A percentile compares a stretch with the other conserved stretches of the same genome.
phyloP scores from a whole-genome alignment of 495 filamentous ascomycete species.

The Cryomyces minteri region DNA sequence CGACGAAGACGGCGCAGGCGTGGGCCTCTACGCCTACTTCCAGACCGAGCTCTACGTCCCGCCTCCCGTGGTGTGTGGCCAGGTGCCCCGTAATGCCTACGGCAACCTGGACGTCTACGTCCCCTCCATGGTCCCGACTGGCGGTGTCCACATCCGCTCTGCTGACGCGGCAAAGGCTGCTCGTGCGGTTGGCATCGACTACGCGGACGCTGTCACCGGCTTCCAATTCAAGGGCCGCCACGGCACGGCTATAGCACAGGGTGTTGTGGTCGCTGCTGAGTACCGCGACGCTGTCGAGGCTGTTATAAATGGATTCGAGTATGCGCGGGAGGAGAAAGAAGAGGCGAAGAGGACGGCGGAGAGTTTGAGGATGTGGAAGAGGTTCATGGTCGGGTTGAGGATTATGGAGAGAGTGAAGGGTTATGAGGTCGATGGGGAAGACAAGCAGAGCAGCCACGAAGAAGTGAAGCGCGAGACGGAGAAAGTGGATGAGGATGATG shows the following conservation, averaged over 20 bases:
- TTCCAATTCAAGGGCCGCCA: slow-evolving; percentile 71
- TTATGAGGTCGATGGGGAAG: slow-evolving; percentile 37
- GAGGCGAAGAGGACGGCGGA: slow-evolving; percentile 33
- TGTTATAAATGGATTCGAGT: slow-evolving; percentile 42
- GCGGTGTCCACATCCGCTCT: slow-evolving; percentile 53
- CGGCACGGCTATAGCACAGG: slow-evolving; percentile 61
- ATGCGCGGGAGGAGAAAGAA: slow-evolving; percentile 38
- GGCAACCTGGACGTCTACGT: slow-evolving; percentile 87
- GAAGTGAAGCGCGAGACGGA: slow-evolving; percentile 5
- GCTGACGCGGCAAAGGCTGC: slow-evolving; percentile 54
- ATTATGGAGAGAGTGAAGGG: slow-evolving; percentile 58
- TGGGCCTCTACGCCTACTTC: slow-evolving; percentile 47
- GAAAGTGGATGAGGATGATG: slow-evolving; percentile 6
- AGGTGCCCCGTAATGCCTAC: slow-evolving; percentile 68
- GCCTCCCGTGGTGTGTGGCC: slow-evolving; percentile 54
- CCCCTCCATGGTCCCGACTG: slow-evolving; percentile 76
- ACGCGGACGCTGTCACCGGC: slow-evolving; percentile 72
- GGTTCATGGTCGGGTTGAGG: slow-evolving; percentile 54
- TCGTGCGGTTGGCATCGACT: slow-evolving; percentile 64
- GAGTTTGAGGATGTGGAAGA: slow-evolving; percentile 55
- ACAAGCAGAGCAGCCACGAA: slow-evolving; percentile 1
- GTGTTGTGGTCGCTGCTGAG: slow-evolving; percentile 56
- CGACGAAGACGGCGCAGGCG: slow-evolving; percentile 17
- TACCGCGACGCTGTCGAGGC: slow-evolving; percentile 51
- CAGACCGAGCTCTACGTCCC: slow-evolving; percentile 65